Base-by-base conservation (phyloP, 495 filamentous ascomycete species). In the Penicillium fimorum region DNA sequence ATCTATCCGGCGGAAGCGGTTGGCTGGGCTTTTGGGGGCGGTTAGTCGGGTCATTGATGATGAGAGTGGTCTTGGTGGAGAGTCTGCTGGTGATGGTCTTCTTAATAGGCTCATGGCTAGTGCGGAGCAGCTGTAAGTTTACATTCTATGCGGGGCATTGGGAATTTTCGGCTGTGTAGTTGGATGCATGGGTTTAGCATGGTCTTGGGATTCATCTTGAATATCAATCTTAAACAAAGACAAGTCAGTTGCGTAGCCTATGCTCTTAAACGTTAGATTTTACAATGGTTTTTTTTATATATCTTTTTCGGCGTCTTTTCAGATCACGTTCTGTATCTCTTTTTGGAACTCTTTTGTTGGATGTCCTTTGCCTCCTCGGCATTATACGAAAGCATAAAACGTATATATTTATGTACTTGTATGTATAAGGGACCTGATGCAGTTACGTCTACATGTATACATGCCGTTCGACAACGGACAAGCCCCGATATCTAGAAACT, bases 1-100 rank as follows among this genome's bases (percentile, higher is more conserved):
- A 38, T 79, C 80, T 57, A 84, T 93, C 57, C 84, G 78, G 60
- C 76, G 76, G 57, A 82, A 83, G 57, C 79, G 73, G 57, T 51
- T 87, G 35, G 70, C 64, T 5, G 80, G 77, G 15, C 70, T 84
- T 35, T 69, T 72, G 8, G 47, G 59, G 18, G 62, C 71, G 40
- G 66, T 75, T 53, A 68, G 64, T 18, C 71, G 69, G 45, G 62
- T 84, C 42, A 67, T 87, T 40, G 60, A 59, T 5, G 67, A 72
- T 49, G 49, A 57, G 22, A 47, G 20, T 24, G 18, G 2, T 13
- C 33, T 29, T n/a, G 50, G 13, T 33, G 51, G 42, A 4, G 29
- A 54, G 30, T 47, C 32, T 25, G 47, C 33, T 22, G 59, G 25
- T 20, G 66, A 72, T n/a, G 59, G 55, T 3, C 50, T 75, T 38